These are phyloP conservation scores for Pyrenochaeta sp. DNA, from an alignment of 2,329 filamentous ascomycete genomes.

Conservation along the genomic window DNA sequence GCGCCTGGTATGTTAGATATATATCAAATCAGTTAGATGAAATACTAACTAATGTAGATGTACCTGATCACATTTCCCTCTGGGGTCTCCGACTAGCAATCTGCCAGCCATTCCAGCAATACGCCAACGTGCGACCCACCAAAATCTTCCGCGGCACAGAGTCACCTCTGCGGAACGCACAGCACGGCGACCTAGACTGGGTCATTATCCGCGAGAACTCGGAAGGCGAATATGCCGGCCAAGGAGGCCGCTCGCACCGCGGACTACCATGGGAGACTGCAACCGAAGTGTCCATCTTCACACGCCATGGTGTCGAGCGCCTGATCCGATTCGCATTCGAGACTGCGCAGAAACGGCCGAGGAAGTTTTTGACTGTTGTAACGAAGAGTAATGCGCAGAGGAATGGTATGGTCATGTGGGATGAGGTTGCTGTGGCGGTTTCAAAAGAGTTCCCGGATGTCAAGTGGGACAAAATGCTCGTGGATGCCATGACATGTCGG, in stretches of 20 bases:
- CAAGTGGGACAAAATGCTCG: constrained; percentile 69
- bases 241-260: constrained; percentile 67
- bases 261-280: constrained; percentile 67
- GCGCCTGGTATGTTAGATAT: constrained; percentile 57
- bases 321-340: constrained; percentile 71
- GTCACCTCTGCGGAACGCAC: constrained; percentile 62
- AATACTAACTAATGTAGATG: constrained; percentile 44
- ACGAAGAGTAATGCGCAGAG: constrained; percentile 72
- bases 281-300: constrained; percentile 71
- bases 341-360: constrained; percentile 62
- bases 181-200: constrained; percentile 69
- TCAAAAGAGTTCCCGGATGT: constrained; percentile 67
- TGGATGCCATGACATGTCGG: constrained; percentile 70
- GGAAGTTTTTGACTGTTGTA: constrained; percentile 68
- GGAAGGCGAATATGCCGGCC: constrained; percentile 71
- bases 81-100: constrained; percentile 65
- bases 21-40: background rate
- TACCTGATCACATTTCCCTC: constrained; percentile 64
- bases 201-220: constrained; percentile 72
- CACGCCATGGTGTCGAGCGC: constrained; percentile 64
- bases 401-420: constrained; percentile 74
- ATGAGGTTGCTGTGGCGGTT: constrained; percentile 65
- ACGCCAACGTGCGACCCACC: constrained; percentile 66
- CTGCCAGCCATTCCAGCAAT: constrained; percentile 63
- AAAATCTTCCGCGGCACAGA: constrained; percentile 67